Evolutionary conservation across 805 yeast species (phyloP).

Genomic region (Pichia insulana): DNA sequence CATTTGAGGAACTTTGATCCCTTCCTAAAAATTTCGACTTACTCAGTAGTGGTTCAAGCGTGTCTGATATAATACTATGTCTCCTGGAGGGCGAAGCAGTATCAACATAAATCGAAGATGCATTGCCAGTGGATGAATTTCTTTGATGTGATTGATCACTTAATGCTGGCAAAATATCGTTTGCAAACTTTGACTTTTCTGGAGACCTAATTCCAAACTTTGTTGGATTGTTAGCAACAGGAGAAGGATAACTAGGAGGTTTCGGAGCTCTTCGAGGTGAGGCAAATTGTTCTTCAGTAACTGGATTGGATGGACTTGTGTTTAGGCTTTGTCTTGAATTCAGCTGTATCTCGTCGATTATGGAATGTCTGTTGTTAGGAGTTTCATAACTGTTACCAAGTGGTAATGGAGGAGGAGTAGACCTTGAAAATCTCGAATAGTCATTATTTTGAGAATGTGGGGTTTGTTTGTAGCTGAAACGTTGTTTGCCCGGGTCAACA

Average conservation of each 20-base stretch:
- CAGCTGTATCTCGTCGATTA: too few relatives aligned
- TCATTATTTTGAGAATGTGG: constrained; percentile 1
- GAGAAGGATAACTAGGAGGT: constrained; percentile 40
- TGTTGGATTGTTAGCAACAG: constrained; percentile 17
- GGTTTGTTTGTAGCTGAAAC: constrained; percentile 7
- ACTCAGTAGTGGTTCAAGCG: constrained; percentile 1
- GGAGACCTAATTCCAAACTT: constrained; percentile 21
- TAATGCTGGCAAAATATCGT: background rate
- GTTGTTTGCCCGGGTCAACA: background rate
- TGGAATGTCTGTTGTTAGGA: background rate
- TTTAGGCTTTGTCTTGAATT: too few relatives aligned
- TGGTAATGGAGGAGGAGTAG: constrained; percentile 5
- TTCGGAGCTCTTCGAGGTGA: constrained; percentile 71
- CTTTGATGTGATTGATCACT: constrained; percentile 17
- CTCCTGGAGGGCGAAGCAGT: constrained; percentile 3
- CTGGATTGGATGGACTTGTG: background rate
- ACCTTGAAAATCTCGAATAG: background rate
- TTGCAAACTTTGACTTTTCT: constrained; percentile 1
- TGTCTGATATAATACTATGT: constrained; percentile 3
- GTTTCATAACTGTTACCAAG: background rate
- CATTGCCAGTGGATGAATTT: constrained; percentile 21
- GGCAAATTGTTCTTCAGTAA: constrained; percentile 27
- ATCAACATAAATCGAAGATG: constrained; percentile 37
- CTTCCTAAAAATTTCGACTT: too few relatives aligned
- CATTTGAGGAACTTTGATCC: background rate